Base-by-base conservation (phyloP, 2,329 filamentous ascomycete genomes). In the Stemphylium vesicarium region DNA sequence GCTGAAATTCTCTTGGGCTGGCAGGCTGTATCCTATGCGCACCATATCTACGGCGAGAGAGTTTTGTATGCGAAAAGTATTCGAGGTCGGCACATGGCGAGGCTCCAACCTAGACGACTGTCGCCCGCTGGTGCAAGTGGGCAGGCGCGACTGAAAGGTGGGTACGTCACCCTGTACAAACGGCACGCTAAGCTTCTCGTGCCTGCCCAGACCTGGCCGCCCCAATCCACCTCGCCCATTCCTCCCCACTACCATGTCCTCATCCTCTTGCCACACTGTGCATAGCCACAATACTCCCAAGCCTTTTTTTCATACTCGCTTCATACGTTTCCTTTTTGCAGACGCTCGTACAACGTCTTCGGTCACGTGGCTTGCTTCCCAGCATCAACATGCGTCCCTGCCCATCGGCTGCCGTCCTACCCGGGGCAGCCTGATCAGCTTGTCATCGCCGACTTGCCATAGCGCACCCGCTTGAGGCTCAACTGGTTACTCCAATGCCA, bases 131-230 rank as follows among this genome's bases (percentile, higher is more conserved):
- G 32, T 50, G 24, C 35, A 29, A 26, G 32, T 42, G 36, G 45
- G 32, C 51, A 53, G 44, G 39, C 51, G 51, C 51, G 29, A 53
- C 43, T 24, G 50, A 39, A 48, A 40, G 50, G 51, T 54, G 45
- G 50, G 51, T 54, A 54, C 51, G 51, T 54, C 51, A 54, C 51
- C 51, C 46, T 48, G 36, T 31, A 13, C 50, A 16, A 4, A 9
- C 22, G 11, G 20, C 31, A 15, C 50, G 37, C 50, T 48, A 53
- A 29, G 43, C 43, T 33, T 35, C 35, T n/a, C 36, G 50, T 53
- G 38, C 50, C 50, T 48, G 50, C 43, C 37, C 37, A 41, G 50
- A 24, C 46, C 46, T 12, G 26, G 5, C 15, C 31, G 26, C 26
- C 4, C 26, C 5, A 10, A 29, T 29, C 8, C 26, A 26, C 24